Evolutionary conservation across 768 basidiomycete species (phyloP).

Genomic region (Lyophyllum semitale): DNA sequence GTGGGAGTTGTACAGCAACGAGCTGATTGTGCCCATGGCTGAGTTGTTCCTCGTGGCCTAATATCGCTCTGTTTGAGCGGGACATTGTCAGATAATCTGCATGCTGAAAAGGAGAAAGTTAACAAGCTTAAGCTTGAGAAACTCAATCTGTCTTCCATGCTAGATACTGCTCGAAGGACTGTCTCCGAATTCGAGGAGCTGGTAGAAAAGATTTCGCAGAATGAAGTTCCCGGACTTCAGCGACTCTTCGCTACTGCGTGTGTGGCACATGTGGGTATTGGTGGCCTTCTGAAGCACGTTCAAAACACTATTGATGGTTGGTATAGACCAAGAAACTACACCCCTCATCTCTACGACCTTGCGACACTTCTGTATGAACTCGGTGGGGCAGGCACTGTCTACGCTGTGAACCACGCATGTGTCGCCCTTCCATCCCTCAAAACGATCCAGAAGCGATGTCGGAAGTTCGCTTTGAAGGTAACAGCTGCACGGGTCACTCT

Average conservation of each 20-base stretch:
- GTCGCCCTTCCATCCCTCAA: slow-evolving; percentile 21
- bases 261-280: slow-evolving; percentile 11
- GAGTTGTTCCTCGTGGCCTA: too few relatives aligned
- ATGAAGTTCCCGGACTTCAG: slow-evolving; percentile 26
- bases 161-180: not conserved
- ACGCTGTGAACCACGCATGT: slow-evolving; percentile 27
- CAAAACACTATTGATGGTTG: slow-evolving; percentile 13
- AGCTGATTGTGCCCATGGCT: not conserved
- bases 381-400: slow-evolving; percentile 28
- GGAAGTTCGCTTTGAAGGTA: slow-evolving; percentile 17
- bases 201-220: not conserved
- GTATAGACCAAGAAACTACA: slow-evolving; percentile 22
- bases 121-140: not conserved
- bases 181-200: not conserved
- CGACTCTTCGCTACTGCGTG: slow-evolving; percentile 24
- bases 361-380: slow-evolving; percentile 25
- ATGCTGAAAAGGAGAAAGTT: not conserved
- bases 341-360: slow-evolving; percentile 22
- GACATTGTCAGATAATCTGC: not conserved
- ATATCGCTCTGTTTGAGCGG: not conserved
- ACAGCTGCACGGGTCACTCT: slow-evolving; percentile 9
- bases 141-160: not conserved
- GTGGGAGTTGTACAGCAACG: not conserved
- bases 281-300: slow-evolving; percentile 16
- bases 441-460: slow-evolving; percentile 18